Base-by-base conservation (phyloP, 2,329 filamentous ascomycete species). In the Diaporthe vaccinii region DNA sequence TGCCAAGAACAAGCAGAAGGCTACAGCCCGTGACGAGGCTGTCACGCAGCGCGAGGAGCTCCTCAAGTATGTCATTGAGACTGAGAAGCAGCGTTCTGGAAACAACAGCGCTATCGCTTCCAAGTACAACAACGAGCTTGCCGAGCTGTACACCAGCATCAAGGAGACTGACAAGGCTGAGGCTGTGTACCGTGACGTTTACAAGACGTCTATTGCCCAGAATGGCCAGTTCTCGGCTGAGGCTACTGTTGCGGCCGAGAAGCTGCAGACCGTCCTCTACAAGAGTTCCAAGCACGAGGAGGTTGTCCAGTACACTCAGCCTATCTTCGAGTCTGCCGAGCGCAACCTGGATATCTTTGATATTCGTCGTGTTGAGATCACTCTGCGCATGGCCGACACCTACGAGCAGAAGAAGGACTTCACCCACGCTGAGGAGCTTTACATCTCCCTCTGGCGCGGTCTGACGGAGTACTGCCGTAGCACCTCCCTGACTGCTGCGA, bases 401-500 rank as follows among this genome's bases (percentile, higher is more conserved):
- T 76, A 75, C 28, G 75, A 76, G 73, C 74, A 75, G 73, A 77
- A 75, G 76, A 77, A 77, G 51, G 74, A 79, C 46, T 73, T 72
- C 28, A 70, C 76, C 28, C 75, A 74, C 34, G 77, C 78, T 36
- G 78, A 79, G 71, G 78, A 79, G 73, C 73, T 77, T 20, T 79
- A 78, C 70, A 76, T 79, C 59, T 77, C 76, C 22, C 72, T 79
- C n/a, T 79, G 78, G 78, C 76, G 77, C 31, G 73, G 77, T 17
- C 71, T 80, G 69, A 76, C 77, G 15, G 73, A 76, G 39, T 76
- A 78, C 73, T 78, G 74, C 74, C 77, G 78, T 44, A 76, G 72
- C 74, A 69, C 72, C 28, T 71, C 55, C 49, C 67, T 72, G 25
- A 22, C 75, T 67, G 12, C 65, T 25, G 49, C 65, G 15, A 76